Evolutionary conservation across 768 basidiomycete genomes (phyloP).

Genomic region (Panaeolus cyanescens): DNA sequence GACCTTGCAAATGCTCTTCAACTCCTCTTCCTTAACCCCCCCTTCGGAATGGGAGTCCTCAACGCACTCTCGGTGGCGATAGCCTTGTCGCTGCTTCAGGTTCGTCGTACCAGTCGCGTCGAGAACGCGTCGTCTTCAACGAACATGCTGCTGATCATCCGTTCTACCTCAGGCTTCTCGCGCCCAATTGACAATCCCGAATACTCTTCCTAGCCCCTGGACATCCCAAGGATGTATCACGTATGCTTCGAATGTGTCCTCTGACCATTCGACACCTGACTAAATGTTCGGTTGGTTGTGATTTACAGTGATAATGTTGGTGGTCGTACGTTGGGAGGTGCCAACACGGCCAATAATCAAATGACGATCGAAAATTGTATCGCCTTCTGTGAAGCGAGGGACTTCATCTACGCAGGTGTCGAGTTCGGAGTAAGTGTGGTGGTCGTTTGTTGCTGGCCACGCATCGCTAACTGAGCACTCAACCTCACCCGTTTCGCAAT

Average conservation of each 20-base stretch:
- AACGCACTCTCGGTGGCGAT: conserved; percentile 32
- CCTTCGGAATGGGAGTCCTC: conserved; percentile 33
- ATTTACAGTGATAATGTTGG: conserved; percentile 51
- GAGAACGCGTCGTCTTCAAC: conserved; percentile 4
- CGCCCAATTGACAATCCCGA: conserved; percentile 45
- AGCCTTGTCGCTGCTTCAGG: conserved; percentile 39
- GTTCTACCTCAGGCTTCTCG: conserved; percentile 18
- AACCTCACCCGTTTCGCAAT: not conserved
- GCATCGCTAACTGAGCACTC: not conserved
- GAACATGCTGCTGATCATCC: conserved; percentile 25
- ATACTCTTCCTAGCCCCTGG: conserved; percentile 56
- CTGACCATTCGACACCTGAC: not conserved
- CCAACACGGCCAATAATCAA: conserved; percentile 40
- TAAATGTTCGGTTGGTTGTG: conserved; percentile 2
- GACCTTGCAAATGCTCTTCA: conserved; percentile 7
- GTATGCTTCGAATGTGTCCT: conserved; percentile 33
- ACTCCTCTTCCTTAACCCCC: conserved; percentile 13
- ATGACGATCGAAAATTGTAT: conserved; percentile 67
- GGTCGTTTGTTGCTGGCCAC: not conserved
- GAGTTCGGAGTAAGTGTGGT: conserved; percentile 47
- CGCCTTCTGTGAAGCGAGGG: conserved; percentile 44
- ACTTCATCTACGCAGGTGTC: conserved; percentile 67
- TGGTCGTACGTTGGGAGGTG: conserved; percentile 58
- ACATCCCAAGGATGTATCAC: conserved; percentile 61
- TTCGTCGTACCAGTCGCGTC: conserved; percentile 28